These are phyloP conservation scores for Rhazya stricta DNA, from an alignment of 257 asterid species.

Conservation along the genomic window DNA sequence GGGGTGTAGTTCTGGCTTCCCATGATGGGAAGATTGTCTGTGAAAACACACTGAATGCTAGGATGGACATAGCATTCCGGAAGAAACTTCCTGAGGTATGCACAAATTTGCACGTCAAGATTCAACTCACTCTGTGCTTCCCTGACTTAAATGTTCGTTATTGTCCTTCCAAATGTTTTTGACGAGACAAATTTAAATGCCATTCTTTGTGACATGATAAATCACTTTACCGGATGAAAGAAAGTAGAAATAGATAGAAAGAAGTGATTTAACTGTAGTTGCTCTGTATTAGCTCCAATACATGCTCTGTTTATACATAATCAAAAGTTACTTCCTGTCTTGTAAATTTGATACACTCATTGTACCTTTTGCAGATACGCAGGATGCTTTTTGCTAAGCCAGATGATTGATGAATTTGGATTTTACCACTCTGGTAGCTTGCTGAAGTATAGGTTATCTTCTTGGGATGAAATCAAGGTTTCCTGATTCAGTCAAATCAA, in stretches of 20 bases:
- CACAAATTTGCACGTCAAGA: background rate
- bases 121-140: background rate
- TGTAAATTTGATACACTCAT: background rate
- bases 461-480: background rate
- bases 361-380: background rate
- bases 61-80: conserved; percentile 36
- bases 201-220: background rate
- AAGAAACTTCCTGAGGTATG: conserved; percentile 34
- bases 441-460: background rate
- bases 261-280: too few species aligned
- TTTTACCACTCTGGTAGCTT: too few species aligned
- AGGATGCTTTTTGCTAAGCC: background rate
- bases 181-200: too few species aligned
- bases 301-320: too few species aligned
- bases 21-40: conserved; percentile 46
- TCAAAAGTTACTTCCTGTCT: background rate
- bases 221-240: background rate
- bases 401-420: background rate
- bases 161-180: background rate
- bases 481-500: background rate
- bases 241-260: too few species aligned
- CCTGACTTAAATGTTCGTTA: background rate
- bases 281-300: too few species aligned
- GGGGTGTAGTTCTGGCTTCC: conserved; percentile 52
- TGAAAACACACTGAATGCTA: conserved; percentile 45